Conservation (phyloP, 2,329 filamentous ascomycete genomes). For the Monosporascus ibericus region DNA sequence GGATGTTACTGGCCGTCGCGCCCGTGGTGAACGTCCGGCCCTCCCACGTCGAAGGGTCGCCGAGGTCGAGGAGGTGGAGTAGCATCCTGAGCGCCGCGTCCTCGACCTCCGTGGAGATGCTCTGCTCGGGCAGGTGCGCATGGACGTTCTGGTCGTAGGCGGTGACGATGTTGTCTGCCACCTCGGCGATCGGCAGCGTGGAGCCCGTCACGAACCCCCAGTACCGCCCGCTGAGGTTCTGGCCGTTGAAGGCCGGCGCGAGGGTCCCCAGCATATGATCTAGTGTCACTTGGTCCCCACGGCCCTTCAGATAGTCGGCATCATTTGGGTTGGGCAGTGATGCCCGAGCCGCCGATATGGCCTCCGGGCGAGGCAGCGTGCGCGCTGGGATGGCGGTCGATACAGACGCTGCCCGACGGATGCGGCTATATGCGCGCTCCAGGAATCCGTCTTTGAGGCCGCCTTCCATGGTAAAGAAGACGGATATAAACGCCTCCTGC, state of each 20-base stretch:
- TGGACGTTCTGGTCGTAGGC: constrained; percentile 77
- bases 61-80: constrained; percentile 58
- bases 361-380: constrained; percentile 32
- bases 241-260: constrained; percentile 58
- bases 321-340: constrained; percentile 30
- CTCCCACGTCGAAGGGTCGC: constrained; percentile 53
- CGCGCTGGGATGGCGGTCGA: constrained; percentile 13
- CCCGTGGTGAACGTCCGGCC: constrained; percentile 52
- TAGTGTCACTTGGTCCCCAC: constrained; percentile 27
- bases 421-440: constrained; percentile 3
- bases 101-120: constrained; percentile 71
- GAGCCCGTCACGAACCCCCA: constrained; percentile 89
- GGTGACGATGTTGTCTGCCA: constrained; percentile 80
- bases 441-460: constrained; percentile 4
- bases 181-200: constrained; percentile 68
- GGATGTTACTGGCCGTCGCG: constrained; percentile 72
- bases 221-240: constrained; percentile 62
- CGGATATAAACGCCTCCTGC: no score
- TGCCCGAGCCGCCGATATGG: constrained; percentile 31
- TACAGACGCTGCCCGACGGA: neutral
- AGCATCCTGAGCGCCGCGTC: constrained; percentile 65
- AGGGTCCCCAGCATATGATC: constrained; percentile 40
- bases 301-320: constrained; percentile 25
- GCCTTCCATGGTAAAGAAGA: neutral
- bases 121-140: constrained; percentile 74